Evolutionary conservation across 306 rosid genomes (phyloP), one percentile per base, ranked within the genome.

Genomic region (Cicer arietinum): DNA sequence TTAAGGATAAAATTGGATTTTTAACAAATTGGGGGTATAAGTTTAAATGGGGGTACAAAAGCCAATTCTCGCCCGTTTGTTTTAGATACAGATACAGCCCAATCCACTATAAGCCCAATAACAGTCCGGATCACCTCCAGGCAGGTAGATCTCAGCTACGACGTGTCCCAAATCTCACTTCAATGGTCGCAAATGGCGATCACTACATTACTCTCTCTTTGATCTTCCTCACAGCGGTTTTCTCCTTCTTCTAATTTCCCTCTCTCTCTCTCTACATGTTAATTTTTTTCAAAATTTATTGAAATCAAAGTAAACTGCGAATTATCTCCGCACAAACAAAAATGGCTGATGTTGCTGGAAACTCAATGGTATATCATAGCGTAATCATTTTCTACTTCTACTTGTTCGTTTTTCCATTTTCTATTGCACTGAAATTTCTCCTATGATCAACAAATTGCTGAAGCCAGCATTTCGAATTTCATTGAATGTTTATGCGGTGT

Each of bases 271-370:
- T 25, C 45, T 44, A 35, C 73, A 67, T 7, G 13, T 25, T 12
- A 67, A 22, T 3, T 3, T 53, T 40, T 40, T 40, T 37, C 40
- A 17, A 70, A 39, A 6, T 43, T 8, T 10, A 25, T 57, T 6
- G 58, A 25, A 70, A 58, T 25, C 59, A 59, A 59, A 73, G 39
- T 46, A 73, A 25, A 4, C 59, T 7, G 20, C 7, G n/a, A 74
- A 50, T 54, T 5, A 50, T 50, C 63, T 40, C 53, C 1, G 8
- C 71, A 22, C 3, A 69, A 69, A 13, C 76, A 75, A 45, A 35
- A 35, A 87, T 87, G 90, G 58, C 85, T 20, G 80, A 75, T 25
- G 77, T 80, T 54, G 80, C 73, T 10, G 64, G 39, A 60, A 75
- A 70, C 71, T 25, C 81, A 54, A 75, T 74, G 84, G 90, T 75